Evolutionary conservation across 2,329 filamentous ascomycete genomes (phyloP), one percentile per base, ranked within the genome.

Genomic region (Alternaria sp.): DNA sequence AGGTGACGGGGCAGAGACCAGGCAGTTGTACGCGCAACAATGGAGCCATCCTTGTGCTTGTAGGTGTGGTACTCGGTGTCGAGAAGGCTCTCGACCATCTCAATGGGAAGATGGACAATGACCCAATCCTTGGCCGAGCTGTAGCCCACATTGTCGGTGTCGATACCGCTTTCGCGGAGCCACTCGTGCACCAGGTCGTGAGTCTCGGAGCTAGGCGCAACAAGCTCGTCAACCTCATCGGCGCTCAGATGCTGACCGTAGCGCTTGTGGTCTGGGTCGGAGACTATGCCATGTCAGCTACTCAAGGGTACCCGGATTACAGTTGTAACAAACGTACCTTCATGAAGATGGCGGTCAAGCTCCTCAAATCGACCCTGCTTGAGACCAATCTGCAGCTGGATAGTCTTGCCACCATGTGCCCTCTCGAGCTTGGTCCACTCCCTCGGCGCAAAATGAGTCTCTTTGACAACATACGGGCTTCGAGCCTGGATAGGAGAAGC

Each of bases 1-100:
- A 88, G 79, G 67, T 88, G 83, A 34, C 68, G 70, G 16, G 87
- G 86, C 5, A 89, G 81, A 43, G 86, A 88, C 86, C 86, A 89
- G 41, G 80, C 75, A 1, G 84, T 82, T 0, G 87, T 81, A 43
- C 87, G 82, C 16, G 85, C 80, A 7, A 87, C 70, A 11, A 80
- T 70, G 3, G 80, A 73, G n/a, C 86, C 87, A 69, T 88, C 83
- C 51, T 78, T 67, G 66, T 87, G 85, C 70, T 83, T 76, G 74
- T 83, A 89, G 62, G 83, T 78, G 54, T 79, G 75, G 62, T 83
- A 83, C 61, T 82, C 79, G 46, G 81, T 81, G 61, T 81, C 75
- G 8, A 89, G 80, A 5, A 88, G 81, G 20, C 79, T 76, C 68
- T 89, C 86, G 0, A 83, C 82, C 42, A 80, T 73, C 42, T 79